Evolutionary conservation across 2,329 filamentous ascomycete genomes (phyloP).

Genomic region (Cercospora sp.): DNA sequence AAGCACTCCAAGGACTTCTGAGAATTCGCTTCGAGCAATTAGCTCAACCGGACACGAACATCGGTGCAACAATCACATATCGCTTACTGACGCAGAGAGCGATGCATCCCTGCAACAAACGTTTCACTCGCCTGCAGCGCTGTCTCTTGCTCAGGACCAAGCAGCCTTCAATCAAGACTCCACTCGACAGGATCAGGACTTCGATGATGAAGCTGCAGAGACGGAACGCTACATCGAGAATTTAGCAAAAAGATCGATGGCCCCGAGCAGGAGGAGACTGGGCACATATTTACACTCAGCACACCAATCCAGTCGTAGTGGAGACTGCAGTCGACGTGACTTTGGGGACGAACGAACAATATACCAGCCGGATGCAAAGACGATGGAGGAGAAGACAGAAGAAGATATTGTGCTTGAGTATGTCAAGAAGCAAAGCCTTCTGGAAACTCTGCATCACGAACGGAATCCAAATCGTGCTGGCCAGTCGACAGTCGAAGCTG

Average conservation of each 20-base stretch:
- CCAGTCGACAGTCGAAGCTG: not conserved
- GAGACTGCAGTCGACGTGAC: conserved; percentile 65
- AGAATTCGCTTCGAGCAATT: conserved; percentile 52
- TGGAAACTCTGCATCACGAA: not conserved
- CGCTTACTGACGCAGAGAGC: not conserved
- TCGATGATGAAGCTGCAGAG: not conserved
- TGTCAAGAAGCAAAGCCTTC: not conserved
- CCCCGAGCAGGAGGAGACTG: not conserved
- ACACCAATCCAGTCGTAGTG: not conserved
- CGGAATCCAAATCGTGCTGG: not conserved
- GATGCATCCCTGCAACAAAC: not conserved
- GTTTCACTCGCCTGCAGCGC: not conserved
- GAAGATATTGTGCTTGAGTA: conserved; percentile 67
- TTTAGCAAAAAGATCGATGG: not conserved
- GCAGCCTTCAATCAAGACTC: too few species aligned
- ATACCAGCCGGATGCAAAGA: conserved; percentile 26
- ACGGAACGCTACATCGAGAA: not conserved
- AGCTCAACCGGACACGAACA: too few species aligned
- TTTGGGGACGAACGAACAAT: conserved; percentile 9
- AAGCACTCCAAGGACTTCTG: conserved; percentile 25
- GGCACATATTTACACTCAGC: not conserved
- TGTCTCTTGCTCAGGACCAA: not conserved
- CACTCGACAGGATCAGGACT: not conserved
- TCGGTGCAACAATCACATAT: too few species aligned
- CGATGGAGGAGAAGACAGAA: conserved; percentile 53